A percentile compares a stretch with the other conserved stretches of the same genome.
Conservation (phyloP, 257 asterid genomes). For the Osmanthus fragrans region DNA sequence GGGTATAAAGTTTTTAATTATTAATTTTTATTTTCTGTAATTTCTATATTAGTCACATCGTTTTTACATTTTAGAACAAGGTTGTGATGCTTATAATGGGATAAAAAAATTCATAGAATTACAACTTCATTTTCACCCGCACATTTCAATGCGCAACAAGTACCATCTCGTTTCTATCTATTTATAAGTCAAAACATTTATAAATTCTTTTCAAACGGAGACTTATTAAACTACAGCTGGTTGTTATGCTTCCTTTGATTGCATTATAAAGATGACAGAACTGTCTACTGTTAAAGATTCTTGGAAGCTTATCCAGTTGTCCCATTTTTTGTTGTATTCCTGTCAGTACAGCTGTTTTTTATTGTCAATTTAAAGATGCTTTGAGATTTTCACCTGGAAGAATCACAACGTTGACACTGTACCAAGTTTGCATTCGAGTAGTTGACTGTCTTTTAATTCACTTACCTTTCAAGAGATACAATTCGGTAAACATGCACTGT, state of each 20-base stretch:
- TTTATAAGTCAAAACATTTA: no score
- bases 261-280: neutral
- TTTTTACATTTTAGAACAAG: neutral
- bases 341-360: constrained; percentile 3
- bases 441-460: neutral
- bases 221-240: neutral
- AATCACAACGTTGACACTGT: constrained; percentile 1
- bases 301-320: neutral
- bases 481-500: neutral
- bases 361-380: neutral
- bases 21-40: neutral
- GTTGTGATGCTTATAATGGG: neutral
- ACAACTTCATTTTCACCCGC: neutral
- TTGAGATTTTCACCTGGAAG: neutral
- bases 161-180: no score
- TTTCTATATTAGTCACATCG: neutral
- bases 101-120: neutral
- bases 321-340: constrained; percentile 6
- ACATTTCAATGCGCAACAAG: no score
- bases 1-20: no score
- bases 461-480: neutral
- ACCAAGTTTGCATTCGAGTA: neutral
- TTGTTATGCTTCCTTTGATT: neutral
- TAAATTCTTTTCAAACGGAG: no score
- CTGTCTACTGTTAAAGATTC: neutral